Percentiles rank a stretch among this genome's conserved stretches.
These are phyloP conservation scores for Articulospora tetracladia DNA, from an alignment of 495 filamentous ascomycete species.

Conservation along the genomic window DNA sequence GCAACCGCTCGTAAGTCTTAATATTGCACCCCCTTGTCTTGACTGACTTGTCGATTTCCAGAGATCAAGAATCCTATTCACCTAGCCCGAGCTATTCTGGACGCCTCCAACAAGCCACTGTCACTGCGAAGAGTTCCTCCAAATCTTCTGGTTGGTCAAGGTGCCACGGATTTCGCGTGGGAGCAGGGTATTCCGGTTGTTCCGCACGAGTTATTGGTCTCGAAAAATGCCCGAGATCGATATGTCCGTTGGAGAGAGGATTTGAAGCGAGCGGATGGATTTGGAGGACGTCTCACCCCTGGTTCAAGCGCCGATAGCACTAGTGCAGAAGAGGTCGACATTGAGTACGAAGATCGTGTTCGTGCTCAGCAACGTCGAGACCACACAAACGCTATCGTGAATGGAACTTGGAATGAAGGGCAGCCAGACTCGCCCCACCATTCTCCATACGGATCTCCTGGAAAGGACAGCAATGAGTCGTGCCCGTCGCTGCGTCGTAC, in stretches of 20 bases:
- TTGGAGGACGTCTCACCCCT: constrained; percentile 17
- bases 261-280: constrained; percentile 47
- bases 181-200: constrained; percentile 68
- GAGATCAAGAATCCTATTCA: constrained; percentile 91
- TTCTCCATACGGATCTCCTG: constrained; percentile 9
- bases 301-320: constrained; percentile 16
- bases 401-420: constrained; percentile 57
- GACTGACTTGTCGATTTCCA: constrained; percentile 30
- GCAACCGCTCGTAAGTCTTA: constrained; percentile 74
- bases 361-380: constrained; percentile 31
- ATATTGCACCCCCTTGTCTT: neutral
- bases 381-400: constrained; percentile 47
- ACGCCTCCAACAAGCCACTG: constrained; percentile 64
- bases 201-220: constrained; percentile 68
- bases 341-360: constrained; percentile 22
- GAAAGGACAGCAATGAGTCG: constrained; percentile 1
- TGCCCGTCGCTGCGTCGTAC: constrained; percentile 7
- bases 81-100: constrained; percentile 77
- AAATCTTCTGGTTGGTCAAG: constrained; percentile 81
- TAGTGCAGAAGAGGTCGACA: constrained; percentile 16
- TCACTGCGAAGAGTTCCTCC: constrained; percentile 86
- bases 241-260: constrained; percentile 76
- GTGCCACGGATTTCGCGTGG: constrained; percentile 80
- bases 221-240: constrained; percentile 67
- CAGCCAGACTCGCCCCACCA: constrained; percentile 47